A percentile compares a stretch with the other conserved stretches of the same genome.
Conservation (phyloP, 73 alveolate species). For the Paramecium sonneborni region DNA sequence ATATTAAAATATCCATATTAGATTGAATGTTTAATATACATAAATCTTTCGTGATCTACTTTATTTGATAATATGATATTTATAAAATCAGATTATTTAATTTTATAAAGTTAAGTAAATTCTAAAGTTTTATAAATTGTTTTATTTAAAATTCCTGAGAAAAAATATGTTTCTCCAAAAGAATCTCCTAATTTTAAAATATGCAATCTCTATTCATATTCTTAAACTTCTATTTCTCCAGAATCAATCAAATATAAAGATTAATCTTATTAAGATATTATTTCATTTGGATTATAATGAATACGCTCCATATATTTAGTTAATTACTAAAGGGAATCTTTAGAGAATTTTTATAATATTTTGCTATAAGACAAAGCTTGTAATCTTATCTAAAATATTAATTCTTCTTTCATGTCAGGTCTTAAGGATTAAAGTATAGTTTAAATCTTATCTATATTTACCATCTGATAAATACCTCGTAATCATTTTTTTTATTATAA, state of each 20-base stretch:
- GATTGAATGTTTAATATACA: not conserved
- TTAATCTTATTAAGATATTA: not conserved
- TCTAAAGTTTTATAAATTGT: not conserved
- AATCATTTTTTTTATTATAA: not conserved
- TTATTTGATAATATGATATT: not conserved
- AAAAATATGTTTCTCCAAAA: not conserved
- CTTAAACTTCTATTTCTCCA: not conserved
- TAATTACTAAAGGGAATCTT: not conserved
- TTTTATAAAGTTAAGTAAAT: not conserved
- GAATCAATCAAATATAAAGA: not conserved
- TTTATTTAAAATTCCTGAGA: not conserved
- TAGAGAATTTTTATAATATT: not conserved
- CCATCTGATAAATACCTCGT: not conserved
- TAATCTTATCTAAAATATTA: not conserved
- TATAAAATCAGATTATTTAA: not conserved
- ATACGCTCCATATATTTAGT: not conserved
- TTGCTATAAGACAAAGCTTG: not conserved
- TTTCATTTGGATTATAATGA: not conserved
- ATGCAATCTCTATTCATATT: not conserved
- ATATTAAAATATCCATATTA: not conserved
- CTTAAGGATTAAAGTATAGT: not conserved
- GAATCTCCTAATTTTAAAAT: not conserved
- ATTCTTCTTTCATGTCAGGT: conserved; percentile 8
- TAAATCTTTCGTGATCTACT: not conserved
- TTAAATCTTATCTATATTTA: not conserved